Evolutionary conservation across 352 stramenopile genomes (phyloP), one percentile per base, ranked within the genome.

Genomic region (Phytopythium aichiense): DNA sequence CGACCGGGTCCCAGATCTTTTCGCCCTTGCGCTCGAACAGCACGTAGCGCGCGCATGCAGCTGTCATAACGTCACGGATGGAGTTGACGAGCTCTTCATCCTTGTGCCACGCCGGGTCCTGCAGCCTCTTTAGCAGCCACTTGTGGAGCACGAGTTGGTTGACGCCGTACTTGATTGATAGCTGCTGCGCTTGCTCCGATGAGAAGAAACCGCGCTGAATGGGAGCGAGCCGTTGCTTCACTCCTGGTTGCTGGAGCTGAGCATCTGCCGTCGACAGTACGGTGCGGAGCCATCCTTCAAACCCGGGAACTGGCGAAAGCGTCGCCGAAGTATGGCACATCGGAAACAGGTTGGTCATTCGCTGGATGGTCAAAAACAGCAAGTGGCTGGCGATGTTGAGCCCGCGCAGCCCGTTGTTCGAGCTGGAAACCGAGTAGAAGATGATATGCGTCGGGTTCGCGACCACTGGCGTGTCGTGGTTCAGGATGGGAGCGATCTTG

Each of bases 361-460:
- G 80, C 50, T 91, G 78, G 49, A 95, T 93, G 11, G 86, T 92
- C 33, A 93, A 66, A 49, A 95, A 95, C 20, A 95, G 63, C 57
- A 95, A 65, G 28, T 95, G 86, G 30, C 82, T 92, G 22, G 82
- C 86, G 1, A 90, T 88, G 58, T 95, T 95, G 25, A 95, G 60
- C 40, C 86, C 86, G 0, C 81, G 82, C n/a, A 95, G 73, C 16
- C 86, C 86, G 20, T 66, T 64, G 63, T 95, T 92, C 22, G 84
- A 77, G 56, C 88, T 95, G 3, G 82, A 92, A 16, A 95, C 88
- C 20, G 86, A 88, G 56, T 95, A 95, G 53, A 93, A 95, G 43
- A 95, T 80, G n/a, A 89, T 82, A 58, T 95, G 86, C 16, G 84
- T 87, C 7, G 82, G 84, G 5, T 73, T 74, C 23, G 55, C 58